Percentiles rank a stretch among this genome's conserved stretches.
These are phyloP conservation scores for Metarhizium album DNA, from an alignment of 2,329 filamentous ascomycete species.

Conservation along the genomic window DNA sequence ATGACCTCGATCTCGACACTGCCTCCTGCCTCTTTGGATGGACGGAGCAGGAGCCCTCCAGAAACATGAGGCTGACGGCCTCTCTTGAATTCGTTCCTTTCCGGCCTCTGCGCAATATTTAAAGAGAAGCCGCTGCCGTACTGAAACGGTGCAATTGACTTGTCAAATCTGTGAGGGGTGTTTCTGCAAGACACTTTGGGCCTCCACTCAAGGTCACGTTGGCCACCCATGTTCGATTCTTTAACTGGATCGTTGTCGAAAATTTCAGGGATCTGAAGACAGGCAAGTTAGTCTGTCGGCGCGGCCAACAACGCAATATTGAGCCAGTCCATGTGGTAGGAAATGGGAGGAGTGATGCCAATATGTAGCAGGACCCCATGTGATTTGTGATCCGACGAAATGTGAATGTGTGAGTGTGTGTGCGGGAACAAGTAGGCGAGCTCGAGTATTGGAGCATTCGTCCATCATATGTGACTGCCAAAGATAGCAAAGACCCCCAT, in stretches of 20 bases:
- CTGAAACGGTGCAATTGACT: conserved; percentile 14
- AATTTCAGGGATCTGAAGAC: conserved; percentile 10
- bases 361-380: no score
- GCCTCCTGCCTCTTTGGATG: conserved; percentile 24
- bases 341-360: neutral
- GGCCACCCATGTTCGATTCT: conserved; percentile 10
- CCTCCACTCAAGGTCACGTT: conserved; percentile 16
- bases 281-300: neutral
- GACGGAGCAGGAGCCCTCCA: conserved; percentile 36
- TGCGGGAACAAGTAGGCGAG: no score
- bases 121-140: conserved; percentile 27
- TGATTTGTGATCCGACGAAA: no score
- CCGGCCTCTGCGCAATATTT: conserved; percentile 27
- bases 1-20: conserved; percentile 32
- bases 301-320: neutral
- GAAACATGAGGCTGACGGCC: conserved; percentile 26
- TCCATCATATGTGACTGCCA: no score
- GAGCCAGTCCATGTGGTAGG: neutral
- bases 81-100: conserved; percentile 10
- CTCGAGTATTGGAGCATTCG: no score
- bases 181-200: conserved; percentile 17
- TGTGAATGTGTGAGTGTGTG: no score
- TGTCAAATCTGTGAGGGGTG: conserved; percentile 11
- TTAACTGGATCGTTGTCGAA: conserved; percentile 16
- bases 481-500: no score